Percentiles rank a stretch among this genome's conserved stretches.
These are phyloP conservation scores for Phlyctochytrium arcticum DNA, from an alignment of 192 early-diverging fungal genomes.

Conservation along the genomic window DNA sequence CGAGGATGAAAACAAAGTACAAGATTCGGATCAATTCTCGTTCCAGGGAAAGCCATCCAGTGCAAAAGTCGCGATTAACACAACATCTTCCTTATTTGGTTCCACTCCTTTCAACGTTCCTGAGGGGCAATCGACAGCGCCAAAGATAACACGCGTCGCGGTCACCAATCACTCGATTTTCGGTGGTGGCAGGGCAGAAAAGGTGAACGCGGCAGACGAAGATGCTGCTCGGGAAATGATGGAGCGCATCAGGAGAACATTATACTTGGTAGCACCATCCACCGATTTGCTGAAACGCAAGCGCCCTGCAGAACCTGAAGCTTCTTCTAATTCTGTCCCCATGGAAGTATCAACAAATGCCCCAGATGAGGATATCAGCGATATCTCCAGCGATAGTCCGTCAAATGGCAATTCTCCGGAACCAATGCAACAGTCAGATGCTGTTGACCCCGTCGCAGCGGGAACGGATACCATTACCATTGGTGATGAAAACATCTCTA, in stretches of 20 bases:
- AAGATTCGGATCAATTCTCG: not conserved
- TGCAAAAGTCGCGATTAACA: not conserved
- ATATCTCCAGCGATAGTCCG: not conserved
- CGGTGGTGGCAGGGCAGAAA: not conserved
- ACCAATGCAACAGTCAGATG: not conserved
- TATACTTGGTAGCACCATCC: constrained; percentile 20
- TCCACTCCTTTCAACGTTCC: not conserved
- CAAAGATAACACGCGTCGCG: not conserved
- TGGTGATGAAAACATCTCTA: not conserved
- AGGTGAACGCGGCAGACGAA: constrained; percentile 6
- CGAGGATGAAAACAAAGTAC: not conserved
- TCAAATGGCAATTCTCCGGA: not conserved
- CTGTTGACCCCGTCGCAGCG: not conserved
- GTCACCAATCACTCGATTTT: constrained; percentile 18
- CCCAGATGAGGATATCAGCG: not conserved
- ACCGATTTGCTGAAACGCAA: constrained; percentile 1
- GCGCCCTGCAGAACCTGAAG: not conserved
- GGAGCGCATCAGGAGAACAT: constrained; percentile 14
- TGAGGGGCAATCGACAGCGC: not conserved
- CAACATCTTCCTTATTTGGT: constrained; percentile 18
- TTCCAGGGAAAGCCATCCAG: not conserved
- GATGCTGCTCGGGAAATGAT: constrained; percentile 4
- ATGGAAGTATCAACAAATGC: not conserved
- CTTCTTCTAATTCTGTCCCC: not conserved
- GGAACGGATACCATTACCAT: not conserved